phyloP scores from a whole-genome alignment of 139 green algal genomes.

The Coccomyxa sp. region DNA sequence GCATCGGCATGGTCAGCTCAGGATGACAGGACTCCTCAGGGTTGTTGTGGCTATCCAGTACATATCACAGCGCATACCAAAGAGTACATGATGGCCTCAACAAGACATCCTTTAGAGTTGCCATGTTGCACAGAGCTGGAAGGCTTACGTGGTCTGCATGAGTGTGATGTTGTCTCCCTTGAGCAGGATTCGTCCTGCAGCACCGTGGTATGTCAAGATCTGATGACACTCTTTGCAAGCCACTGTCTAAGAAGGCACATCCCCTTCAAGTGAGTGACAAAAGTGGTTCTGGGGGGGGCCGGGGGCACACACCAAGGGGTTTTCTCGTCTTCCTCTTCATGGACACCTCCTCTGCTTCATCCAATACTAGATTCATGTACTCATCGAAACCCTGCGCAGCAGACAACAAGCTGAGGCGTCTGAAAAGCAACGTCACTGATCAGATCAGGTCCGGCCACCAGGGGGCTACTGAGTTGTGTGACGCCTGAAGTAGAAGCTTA shows the following conservation, averaged over 20 bases:
- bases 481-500: constrained; percentile 21
- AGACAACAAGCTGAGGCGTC: neutral
- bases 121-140: neutral
- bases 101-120: too few species aligned
- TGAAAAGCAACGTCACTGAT: too few species aligned
- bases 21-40: too few species aligned
- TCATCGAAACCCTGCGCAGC: constrained; percentile 93
- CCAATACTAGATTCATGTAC: constrained; percentile 99
- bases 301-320: constrained; percentile 78
- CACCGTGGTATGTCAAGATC: neutral
- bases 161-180: constrained; percentile 99
- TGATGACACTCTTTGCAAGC: too few species aligned
- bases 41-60: too few species aligned
- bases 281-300: neutral
- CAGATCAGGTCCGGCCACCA: neutral
- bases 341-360: constrained; percentile 97
- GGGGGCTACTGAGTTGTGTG: neutral
- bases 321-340: constrained; percentile 91
- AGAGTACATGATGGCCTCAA: too few species aligned
- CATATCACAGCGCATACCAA: too few species aligned
- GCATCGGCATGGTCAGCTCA: too few species aligned
- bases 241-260: too few species aligned
- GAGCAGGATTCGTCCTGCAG: constrained; percentile 81
- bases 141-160: constrained; percentile 71
- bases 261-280: neutral